Percentiles rank a stretch among this genome's conserved stretches.
Conservation (phyloP, 768 basidiomycete genomes). For the Boletus rufocinnamomeus region DNA sequence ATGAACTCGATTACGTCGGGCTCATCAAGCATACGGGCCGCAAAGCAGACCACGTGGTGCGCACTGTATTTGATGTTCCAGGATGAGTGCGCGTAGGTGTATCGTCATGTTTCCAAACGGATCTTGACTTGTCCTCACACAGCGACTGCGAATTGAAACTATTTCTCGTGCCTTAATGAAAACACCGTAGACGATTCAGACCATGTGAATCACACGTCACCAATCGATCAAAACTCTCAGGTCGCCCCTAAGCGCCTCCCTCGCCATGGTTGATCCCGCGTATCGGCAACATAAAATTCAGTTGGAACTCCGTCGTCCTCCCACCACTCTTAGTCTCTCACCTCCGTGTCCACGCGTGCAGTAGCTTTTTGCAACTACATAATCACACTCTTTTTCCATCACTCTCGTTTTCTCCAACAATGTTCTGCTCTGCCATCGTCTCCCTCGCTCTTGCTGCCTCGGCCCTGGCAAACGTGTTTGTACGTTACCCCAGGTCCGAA, state of each 20-base stretch:
- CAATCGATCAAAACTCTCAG: neutral
- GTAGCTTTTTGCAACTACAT: conserved; percentile 8
- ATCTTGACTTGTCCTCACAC: conserved; percentile 10
- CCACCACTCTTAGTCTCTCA: conserved; percentile 1
- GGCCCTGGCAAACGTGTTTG: conserved; percentile 58
- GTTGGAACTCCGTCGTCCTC: conserved; percentile 37
- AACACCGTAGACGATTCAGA: too few species aligned
- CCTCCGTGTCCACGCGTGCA: neutral
- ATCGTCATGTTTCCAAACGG: conserved; percentile 1
- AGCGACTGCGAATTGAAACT: conserved; percentile 1
- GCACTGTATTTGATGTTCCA: conserved; percentile 59
- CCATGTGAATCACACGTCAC: conserved; percentile 5
- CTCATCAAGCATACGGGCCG: conserved; percentile 78
- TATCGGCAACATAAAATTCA: conserved; percentile 3
- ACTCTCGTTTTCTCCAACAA: conserved; percentile 33
- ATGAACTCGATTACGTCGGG: conserved; percentile 80
- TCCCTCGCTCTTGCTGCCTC: conserved; percentile 54
- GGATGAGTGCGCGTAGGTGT: conserved; percentile 22
- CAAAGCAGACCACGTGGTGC: conserved; percentile 74
- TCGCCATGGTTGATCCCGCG: neutral
- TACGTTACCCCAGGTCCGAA: conserved; percentile 36
- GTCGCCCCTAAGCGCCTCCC: neutral
- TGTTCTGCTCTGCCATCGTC: conserved; percentile 54
- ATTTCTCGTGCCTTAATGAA: neutral
- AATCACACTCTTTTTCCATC: conserved; percentile 27